A percentile compares a stretch with the other conserved stretches of the same genome.
Conservation (phyloP, 805 yeast genomes). For the Kuraishia borneana region DNA sequence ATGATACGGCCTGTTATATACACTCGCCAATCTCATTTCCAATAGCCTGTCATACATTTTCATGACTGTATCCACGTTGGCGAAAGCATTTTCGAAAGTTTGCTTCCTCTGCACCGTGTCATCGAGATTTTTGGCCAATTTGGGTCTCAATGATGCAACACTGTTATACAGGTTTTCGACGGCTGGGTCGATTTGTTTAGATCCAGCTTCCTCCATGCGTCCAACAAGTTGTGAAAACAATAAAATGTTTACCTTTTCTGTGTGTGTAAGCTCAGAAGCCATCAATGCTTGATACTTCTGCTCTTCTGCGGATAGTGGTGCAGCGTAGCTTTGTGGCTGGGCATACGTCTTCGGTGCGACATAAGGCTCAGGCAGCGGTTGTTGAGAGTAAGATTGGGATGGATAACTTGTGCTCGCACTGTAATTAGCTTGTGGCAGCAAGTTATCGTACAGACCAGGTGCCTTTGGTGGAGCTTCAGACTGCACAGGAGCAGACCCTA, state of each 20-base stretch:
- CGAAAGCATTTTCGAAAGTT: slow-evolving; percentile 56
- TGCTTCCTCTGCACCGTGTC: slow-evolving; percentile 55
- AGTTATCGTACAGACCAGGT: slow-evolving; percentile 7
- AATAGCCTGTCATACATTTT: slow-evolving; percentile 67
- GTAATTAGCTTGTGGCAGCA: slow-evolving; percentile 6
- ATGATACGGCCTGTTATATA: no score
- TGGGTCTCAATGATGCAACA: slow-evolving; percentile 56
- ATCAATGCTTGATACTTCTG: slow-evolving; percentile 3
- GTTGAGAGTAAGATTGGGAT: slow-evolving; percentile 4
- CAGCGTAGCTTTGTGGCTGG: slow-evolving; percentile 3
- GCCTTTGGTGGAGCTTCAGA: neutral
- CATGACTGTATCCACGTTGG: slow-evolving; percentile 65
- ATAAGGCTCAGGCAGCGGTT: slow-evolving; percentile 3
- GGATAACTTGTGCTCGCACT: no score
- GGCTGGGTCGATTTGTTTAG: slow-evolving; percentile 29
- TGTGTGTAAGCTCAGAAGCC: slow-evolving; percentile 30
- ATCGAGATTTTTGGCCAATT: slow-evolving; percentile 47
- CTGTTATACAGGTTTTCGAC: slow-evolving; percentile 48
- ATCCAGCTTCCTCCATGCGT: slow-evolving; percentile 33
- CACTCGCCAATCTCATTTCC: slow-evolving; percentile 39
- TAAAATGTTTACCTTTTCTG: slow-evolving; percentile 62
- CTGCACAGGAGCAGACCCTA: neutral
- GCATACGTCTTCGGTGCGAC: slow-evolving; percentile 4
- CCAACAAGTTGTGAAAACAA: slow-evolving; percentile 60
- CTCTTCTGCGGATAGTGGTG: neutral